Evolutionary conservation across 176 grass and related monocot species (phyloP).

Genomic region (Zea luxurians): DNA sequence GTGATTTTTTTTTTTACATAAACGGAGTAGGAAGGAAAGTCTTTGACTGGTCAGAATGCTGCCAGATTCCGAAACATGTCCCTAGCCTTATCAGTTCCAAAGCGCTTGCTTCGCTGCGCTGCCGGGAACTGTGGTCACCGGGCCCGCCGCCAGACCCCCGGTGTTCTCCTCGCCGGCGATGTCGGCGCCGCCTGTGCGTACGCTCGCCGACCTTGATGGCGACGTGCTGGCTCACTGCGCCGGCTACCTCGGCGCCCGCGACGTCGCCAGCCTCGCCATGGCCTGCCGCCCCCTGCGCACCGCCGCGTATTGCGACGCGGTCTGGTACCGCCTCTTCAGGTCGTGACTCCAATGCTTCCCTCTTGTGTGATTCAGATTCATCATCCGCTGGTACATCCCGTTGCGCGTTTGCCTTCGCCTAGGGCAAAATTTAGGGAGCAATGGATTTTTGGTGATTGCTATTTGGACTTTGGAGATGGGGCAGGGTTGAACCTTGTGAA

Average conservation of each 20-base stretch:
- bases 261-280: constrained; percentile 68
- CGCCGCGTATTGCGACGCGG: constrained; percentile 62
- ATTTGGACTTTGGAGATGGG: constrained; percentile 5
- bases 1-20: no score
- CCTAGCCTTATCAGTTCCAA: neutral
- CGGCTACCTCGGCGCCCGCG: constrained; percentile 49
- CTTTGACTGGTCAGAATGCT: no score
- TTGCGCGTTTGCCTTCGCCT: neutral
- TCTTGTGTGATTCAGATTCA: neutral
- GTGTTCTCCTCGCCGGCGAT: constrained; percentile 33
- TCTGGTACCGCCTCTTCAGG: constrained; percentile 80
- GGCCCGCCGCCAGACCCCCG: neutral
- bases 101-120: neutral
- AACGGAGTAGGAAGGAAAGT: no score
- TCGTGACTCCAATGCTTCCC: neutral
- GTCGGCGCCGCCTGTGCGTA: constrained; percentile 34
- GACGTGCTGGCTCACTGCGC: constrained; percentile 73
- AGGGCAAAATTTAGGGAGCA: neutral
- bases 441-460: neutral
- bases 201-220: constrained; percentile 59
- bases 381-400: neutral
- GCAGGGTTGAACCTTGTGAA: constrained; percentile 2
- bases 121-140: neutral
- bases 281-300: constrained; percentile 57
- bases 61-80: no score